Conservation (phyloP, 345 rosid genomes). For the Citrus glauca region DNA sequence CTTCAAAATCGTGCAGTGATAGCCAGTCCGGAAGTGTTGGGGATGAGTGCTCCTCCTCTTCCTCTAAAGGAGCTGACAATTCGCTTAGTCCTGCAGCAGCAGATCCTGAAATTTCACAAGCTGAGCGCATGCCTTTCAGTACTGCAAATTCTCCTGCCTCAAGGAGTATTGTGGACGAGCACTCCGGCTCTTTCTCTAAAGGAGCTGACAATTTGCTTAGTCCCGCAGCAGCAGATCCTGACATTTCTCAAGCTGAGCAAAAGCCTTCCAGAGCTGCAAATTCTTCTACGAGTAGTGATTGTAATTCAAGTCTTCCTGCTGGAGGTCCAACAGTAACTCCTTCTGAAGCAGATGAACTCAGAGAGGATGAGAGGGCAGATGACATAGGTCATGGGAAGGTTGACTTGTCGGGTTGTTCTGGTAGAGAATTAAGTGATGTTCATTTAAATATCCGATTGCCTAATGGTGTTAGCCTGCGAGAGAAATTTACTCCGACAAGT, state of each 20-base stretch:
- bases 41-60: conserved; percentile 23
- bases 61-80: conserved; percentile 22
- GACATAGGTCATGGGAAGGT: conserved; percentile 17
- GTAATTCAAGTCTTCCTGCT: conserved; percentile 16
- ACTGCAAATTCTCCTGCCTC: conserved; percentile 21
- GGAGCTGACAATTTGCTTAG: conserved; percentile 19
- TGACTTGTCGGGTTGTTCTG: conserved; percentile 7
- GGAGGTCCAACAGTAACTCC: conserved; percentile 11
- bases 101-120: conserved; percentile 20
- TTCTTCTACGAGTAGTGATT: conserved; percentile 10
- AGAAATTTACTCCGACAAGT: conserved; percentile 59
- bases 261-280: conserved; percentile 23
- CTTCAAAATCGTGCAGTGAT: conserved; percentile 25
- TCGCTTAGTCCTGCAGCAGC: conserved; percentile 19
- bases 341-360: conserved; percentile 17
- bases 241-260: conserved; percentile 23
- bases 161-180: conserved; percentile 19
- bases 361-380: conserved; percentile 23
- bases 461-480: conserved; percentile 58
- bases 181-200: conserved; percentile 20
- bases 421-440: conserved; percentile 42
- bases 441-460: conserved; percentile 74
- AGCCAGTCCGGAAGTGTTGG: conserved; percentile 12
- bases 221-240: conserved; percentile 21
- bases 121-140: conserved; percentile 19